Evolutionary conservation across 768 basidiomycete genomes (phyloP), one percentile per base, ranked within the genome.

Genomic region (Kwoniella dejecticola): DNA sequence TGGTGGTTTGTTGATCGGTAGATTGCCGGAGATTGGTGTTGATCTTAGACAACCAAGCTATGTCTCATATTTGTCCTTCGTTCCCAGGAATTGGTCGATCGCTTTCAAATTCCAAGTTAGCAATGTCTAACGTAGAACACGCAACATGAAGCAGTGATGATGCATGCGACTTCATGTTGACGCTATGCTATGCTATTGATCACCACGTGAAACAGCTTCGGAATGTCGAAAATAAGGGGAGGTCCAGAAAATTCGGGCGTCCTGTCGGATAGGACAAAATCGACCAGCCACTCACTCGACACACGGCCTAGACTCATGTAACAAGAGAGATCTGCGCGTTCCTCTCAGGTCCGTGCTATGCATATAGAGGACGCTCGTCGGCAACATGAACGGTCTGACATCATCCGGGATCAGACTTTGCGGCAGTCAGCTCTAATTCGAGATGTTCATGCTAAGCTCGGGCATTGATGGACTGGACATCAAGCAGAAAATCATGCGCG

Each of bases 401-500:
- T n/a, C n/a, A n/a, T n/a, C n/a, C n/a, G n/a, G n/a, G n/a, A n/a
- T n/a, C n/a, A n/a, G n/a, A n/a, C n/a, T n/a, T n/a, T n/a, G n/a
- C n/a, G n/a, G n/a, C n/a, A n/a, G n/a, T n/a, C n/a, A n/a, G n/a
- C n/a, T n/a, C n/a, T n/a, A n/a, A n/a, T n/a, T n/a, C n/a, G n/a
- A n/a, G n/a, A n/a, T n/a, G n/a, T n/a, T n/a, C n/a, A n/a, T n/a
- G n/a, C n/a, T n/a, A n/a, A n/a, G n/a, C n/a, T n/a, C n/a, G n/a
- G n/a, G n/a, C n/a, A n/a, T n/a, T n/a, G n/a, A n/a, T n/a, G n/a
- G n/a, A n/a, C n/a, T n/a, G n/a, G n/a, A n/a, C n/a, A n/a, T n/a
- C n/a, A n/a, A n/a, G n/a, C 13, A 10, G 10, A 57, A 57, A 57
- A 57, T 57, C 56, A 57, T 33, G 23, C 56, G 56, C 56, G 56